Evolutionary conservation across 1,284 basidiomycete species (phyloP), one percentile per base, ranked within the genome.

Genomic region (Papiliotrema fonsecae): DNA sequence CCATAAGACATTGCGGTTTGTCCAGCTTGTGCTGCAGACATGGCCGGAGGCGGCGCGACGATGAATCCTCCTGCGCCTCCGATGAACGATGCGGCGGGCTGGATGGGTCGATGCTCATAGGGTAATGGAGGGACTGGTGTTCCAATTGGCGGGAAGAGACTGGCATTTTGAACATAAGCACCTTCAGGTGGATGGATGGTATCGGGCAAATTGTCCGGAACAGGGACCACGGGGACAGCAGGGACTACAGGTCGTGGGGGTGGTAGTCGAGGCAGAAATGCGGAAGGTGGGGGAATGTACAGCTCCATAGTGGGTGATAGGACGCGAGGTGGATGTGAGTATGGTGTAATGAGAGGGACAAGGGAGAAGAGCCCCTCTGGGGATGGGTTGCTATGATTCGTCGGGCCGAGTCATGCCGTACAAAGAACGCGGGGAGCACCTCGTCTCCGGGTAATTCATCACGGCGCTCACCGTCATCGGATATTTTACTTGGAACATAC

Each of bases 151-250:
- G 65, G 62, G 47, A 73, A 71, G 21, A 63, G 45, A 16, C 48
- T 48, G 34, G 56, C 47, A 22, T 57, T 58, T 6, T 60, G 55
- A 9, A 51, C 59, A 51, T 72, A 73, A 7, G 58, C 45, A 7
- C 70, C 70, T 48, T 73, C 70, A 5, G 70, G 70, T 4, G 69
- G 67, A 41, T 64, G 54, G 42, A 72, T 54, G 13, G 50, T 51
- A 14, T 62, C 59, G 16, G 67, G 69, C 18, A 73, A 57, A 3
- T 62, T 54, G 28, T 62, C 56, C 4, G 61, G 42, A 14, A 69
- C 47, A 4, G 69, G 69, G 11, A 72, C 66, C 1, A 66, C 57
- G 2, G 69, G 69, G 5, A 64, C 66, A 1, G 67, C 61, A 1
- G 69, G 69, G 9, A 64, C 56, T 10, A 58, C 55, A 2, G 67